These are phyloP conservation scores for Globisporangium nagaii DNA, from an alignment of 352 stramenopile genomes.

Conservation along the genomic window DNA sequence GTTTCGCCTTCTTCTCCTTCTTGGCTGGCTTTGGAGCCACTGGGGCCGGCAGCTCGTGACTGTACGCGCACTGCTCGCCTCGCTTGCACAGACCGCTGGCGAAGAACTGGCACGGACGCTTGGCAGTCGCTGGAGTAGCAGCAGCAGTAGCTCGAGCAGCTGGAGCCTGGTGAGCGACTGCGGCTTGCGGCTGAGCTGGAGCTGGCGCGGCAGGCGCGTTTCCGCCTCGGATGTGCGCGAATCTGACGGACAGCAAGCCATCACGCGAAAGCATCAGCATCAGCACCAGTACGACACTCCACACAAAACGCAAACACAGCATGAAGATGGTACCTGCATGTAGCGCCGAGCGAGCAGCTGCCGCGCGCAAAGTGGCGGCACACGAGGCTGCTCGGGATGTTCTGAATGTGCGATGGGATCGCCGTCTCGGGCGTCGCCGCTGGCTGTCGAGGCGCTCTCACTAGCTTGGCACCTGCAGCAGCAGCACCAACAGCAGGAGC, in stretches of 20 bases:
- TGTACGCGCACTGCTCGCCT: conserved; percentile 42
- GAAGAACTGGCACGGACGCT: conserved; percentile 39
- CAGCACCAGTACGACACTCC: too few species aligned
- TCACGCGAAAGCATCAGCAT: too few species aligned
- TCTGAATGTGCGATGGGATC: conserved; percentile 16
- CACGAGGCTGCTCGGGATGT: conserved; percentile 26
- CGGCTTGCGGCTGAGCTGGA: conserved; percentile 4
- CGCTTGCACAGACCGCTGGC: conserved; percentile 43
- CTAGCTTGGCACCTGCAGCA: not conserved
- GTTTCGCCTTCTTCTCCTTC: conserved; percentile 6
- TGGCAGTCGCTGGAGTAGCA: conserved; percentile 8
- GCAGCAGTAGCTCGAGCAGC: not conserved
- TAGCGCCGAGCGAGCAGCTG: conserved; percentile 27
- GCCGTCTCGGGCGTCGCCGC: not conserved
- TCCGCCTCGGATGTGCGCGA: conserved; percentile 40
- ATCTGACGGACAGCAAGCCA: too few species aligned
- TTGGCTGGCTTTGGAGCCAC: not conserved
- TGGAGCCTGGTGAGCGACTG: too few species aligned
- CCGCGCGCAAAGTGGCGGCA: conserved; percentile 56
- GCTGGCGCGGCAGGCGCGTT: conserved; percentile 6
- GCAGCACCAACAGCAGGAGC: not conserved
- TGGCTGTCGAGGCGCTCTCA: not conserved
- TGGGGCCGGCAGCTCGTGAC: conserved; percentile 21
- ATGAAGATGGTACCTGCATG: conserved; percentile 31
- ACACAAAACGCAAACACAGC: not conserved